Conservation (phyloP, 352 stramenopile genomes). For the Globisporangium emineosum region DNA sequence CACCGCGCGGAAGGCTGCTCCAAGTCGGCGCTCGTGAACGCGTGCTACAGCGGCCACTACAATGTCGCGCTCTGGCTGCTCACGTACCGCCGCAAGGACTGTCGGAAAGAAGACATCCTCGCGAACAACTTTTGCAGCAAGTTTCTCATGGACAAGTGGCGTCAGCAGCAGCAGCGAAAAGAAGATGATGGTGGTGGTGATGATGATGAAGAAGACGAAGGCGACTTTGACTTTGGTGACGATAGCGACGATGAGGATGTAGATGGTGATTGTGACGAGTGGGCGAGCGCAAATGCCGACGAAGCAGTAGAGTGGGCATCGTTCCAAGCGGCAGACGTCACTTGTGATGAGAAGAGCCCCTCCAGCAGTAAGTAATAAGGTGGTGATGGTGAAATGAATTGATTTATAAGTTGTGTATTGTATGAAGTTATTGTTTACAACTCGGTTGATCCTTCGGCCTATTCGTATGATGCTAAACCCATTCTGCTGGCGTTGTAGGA, state of each 20-base stretch:
- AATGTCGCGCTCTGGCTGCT: conserved; percentile 57
- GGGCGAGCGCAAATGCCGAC: neutral
- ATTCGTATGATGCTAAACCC: too few relatives aligned
- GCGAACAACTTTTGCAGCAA: conserved; percentile 3
- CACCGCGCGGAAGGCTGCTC: conserved; percentile 63
- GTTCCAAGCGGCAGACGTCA: neutral
- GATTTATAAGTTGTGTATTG: neutral
- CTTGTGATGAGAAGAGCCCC: neutral
- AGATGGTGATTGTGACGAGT: neutral
- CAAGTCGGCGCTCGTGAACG: conserved; percentile 66
- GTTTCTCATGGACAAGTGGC: conserved; percentile 16
- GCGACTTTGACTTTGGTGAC: neutral
- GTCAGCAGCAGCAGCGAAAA: neutral
- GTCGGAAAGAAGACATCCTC: conserved; percentile 16
- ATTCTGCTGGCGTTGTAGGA: neutral
- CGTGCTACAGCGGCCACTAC: conserved; percentile 45
- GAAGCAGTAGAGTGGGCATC: neutral
- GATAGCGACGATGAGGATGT: neutral
- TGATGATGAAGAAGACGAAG: neutral
- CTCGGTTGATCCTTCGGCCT: neutral
- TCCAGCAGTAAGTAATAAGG: neutral
- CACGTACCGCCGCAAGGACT: conserved; percentile 10
- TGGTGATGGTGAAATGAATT: neutral
- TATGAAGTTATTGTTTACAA: too few relatives aligned
- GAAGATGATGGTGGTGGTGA: neutral